Base-by-base conservation (phyloP, 2,329 filamentous ascomycete genomes). In the Paraphaeosphaeria minitans region DNA sequence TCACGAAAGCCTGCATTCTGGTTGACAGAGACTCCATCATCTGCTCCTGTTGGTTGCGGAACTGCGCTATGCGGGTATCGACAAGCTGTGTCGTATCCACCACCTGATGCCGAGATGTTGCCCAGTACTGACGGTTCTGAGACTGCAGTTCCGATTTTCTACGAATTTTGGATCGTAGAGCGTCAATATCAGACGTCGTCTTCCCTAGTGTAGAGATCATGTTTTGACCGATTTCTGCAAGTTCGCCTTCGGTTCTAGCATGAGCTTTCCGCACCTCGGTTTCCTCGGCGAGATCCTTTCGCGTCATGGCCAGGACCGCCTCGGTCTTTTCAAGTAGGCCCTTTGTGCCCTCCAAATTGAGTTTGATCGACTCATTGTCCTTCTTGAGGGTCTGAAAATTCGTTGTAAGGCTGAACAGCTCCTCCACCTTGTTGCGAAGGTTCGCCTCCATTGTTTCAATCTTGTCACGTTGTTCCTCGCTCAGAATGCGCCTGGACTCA, bases 401-500 rank as follows among this genome's bases (percentile, higher is more conserved):
- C 43, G 89, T 92, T 0, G 91, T 97, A 39, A 98, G 80, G 12
- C 87, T 86, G 74, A 96, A 93, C 0, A 99, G 83, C 75, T 99
- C 93, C 69, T 98, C 93, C 1, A 96, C 89, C 75, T 97, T 98
- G 79, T 96, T 95, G 22, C 92, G 88, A 55, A 99, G 82, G 69
- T 95, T 97, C 39, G 85, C 86, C 75, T 99, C 95, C 80, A 98
- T 89, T 0, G 92, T 93, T 72, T 96, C 92, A 48, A 99, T 93
- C 75, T 92, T 94, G 66, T 94, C 93, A 8, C 88, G 85, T 71
- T 98, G 94, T 74, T 99, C 95, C 69, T 98, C 94, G 66, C 89
- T 90, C 41, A 98, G 84, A 62, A 98, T 97, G 13, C 92, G 85
- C 53, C 93, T 86, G 2, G 94, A 97, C 77, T 99, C 95, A 77